Base-by-base conservation (phyloP, 352 stramenopile genomes). In the Plasmopara viticola region DNA sequence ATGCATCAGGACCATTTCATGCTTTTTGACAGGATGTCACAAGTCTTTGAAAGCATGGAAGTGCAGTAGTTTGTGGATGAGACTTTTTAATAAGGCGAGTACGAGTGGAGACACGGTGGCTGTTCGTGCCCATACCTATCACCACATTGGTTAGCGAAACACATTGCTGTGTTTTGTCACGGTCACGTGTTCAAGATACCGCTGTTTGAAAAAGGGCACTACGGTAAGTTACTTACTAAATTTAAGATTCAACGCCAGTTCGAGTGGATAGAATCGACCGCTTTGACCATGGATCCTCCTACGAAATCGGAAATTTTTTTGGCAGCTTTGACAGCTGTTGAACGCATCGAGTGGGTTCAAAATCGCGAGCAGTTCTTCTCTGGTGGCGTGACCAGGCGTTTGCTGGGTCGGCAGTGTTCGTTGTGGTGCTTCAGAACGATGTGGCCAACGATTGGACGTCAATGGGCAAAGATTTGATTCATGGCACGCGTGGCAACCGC, bases 121-220 rank as follows among this genome's bases (percentile, higher is more conserved):
- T 25, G 20, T 25, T 25, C 20, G 20, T 25, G 20, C 20, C 20
- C 20, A 25, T 25, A 25, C 20, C 3, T 25, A 25, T 25, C 20
- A 25, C 20, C 20, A 25, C 20, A 25, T 25, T 25, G 20, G 20
- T 25, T 25, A 25, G 20, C 31, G 5, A 93, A 94, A 66, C 87
- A 96, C 63, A 70, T 96, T 45, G 87, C 85, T 7, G 87, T 96
- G 46, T 73, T 90, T 42, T 90, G 71, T 65, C 74, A 84, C 34
- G 87, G 87, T n/a, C 75, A 74, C 20, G 91, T 79, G 56, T 96
- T 93, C 75, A 95, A 94, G 65, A 71, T 96, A 68, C 81, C 84
- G 14, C 58, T 94, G 12, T 91, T 87, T 52, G 66, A 84, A 45
- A 94, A 94, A 58, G 84, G 79, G 0, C 68, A 86, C 38, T 80